phyloP scores from a whole-genome alignment of 2,329 filamentous ascomycete genomes.

The Claviceps arundinis region DNA sequence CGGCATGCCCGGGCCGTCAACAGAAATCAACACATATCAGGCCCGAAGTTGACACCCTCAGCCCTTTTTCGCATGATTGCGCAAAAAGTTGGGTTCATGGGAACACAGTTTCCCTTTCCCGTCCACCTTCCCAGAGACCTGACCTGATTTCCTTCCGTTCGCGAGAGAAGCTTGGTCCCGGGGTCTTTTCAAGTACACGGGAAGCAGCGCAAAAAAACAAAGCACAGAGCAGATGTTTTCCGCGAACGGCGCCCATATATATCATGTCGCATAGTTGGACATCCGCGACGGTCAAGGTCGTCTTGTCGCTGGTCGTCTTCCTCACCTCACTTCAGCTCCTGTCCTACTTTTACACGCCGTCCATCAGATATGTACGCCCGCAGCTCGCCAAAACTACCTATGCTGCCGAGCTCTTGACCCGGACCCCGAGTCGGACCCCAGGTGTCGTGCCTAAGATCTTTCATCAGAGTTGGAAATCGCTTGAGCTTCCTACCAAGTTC shows the following conservation, averaged over 20 bases:
- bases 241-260: background rate
- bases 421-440: background rate
- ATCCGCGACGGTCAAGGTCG: background rate
- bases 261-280: background rate
- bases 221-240: background rate
- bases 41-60: too few species aligned
- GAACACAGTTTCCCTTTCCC: too few species aligned
- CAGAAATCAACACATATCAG: too few species aligned
- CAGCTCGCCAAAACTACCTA: constrained; percentile 24
- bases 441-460: constrained; percentile 24
- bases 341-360: background rate
- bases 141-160: too few species aligned
- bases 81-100: too few species aligned
- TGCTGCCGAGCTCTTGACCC: background rate
- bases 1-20: too few species aligned
- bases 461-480: constrained; percentile 16
- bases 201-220: background rate
- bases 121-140: too few species aligned
- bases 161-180: too few species aligned
- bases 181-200: background rate
- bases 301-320: background rate
- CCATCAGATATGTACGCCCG: background rate
- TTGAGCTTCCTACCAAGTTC: constrained; percentile 14
- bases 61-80: too few species aligned
- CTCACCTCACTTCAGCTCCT: background rate